Conservation (phyloP, 2,329 filamentous ascomycete species). For the Epichloe aotearoae region DNA sequence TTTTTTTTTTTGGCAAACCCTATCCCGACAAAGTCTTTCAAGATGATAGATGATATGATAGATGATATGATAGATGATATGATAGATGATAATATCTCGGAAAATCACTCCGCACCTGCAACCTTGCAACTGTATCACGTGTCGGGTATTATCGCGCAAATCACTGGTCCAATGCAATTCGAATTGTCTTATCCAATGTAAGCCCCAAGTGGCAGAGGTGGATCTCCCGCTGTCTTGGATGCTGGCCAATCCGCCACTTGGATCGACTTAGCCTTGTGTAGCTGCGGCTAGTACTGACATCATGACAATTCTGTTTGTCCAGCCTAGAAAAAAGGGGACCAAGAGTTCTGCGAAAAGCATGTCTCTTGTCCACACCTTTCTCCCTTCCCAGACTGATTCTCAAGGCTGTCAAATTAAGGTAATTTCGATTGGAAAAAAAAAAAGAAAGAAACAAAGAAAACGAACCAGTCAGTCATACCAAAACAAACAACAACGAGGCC, state of each 20-base stretch:
- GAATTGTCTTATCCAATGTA: too few species aligned
- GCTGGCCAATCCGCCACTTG: background rate
- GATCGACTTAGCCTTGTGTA: background rate
- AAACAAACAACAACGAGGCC: too few species aligned
- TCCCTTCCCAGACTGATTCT: too few species aligned
- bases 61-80: too few species aligned
- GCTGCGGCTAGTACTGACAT: conserved; percentile 2
- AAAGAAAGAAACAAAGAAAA: background rate
- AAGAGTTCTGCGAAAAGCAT: background rate
- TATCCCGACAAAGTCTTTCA: too few species aligned
- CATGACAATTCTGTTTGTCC: conserved; percentile 3
- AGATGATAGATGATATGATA: too few species aligned
- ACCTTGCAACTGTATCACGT: too few species aligned
- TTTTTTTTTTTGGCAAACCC: too few species aligned
- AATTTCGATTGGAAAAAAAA: background rate
- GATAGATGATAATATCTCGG: too few species aligned
- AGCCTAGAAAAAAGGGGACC: background rate
- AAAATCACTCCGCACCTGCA: too few species aligned
- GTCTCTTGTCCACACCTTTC: background rate
- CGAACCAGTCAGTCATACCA: background rate
- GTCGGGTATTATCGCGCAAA: too few species aligned
- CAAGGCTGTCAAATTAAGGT: background rate
- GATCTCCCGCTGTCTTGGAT: background rate
- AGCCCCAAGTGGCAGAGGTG: background rate
- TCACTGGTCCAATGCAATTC: too few species aligned